These are phyloP conservation scores for Boletus rex-veris DNA, from an alignment of 768 basidiomycete genomes.

Conservation along the genomic window DNA sequence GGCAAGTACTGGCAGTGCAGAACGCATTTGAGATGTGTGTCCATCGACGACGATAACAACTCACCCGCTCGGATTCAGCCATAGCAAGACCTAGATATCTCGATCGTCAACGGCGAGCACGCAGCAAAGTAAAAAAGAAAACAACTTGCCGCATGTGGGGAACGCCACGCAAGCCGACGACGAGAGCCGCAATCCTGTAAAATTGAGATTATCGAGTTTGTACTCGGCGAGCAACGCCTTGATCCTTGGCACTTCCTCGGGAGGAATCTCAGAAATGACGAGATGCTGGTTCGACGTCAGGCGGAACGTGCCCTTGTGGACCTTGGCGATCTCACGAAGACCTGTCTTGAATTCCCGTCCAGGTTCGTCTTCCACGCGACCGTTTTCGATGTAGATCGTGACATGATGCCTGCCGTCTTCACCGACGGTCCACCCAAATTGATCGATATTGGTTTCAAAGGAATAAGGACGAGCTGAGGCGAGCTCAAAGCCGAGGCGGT, in stretches of 20 bases:
- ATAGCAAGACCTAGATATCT: conserved; percentile 55
- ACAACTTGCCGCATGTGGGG: conserved; percentile 75
- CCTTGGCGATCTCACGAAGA: conserved; percentile 85
- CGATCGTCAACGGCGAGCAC: neutral
- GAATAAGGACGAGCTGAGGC: conserved; percentile 69
- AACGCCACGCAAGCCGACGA: conserved; percentile 97
- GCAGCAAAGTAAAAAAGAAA: too few relatives aligned
- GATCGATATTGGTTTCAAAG: conserved; percentile 89
- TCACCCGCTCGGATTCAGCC: conserved; percentile 71
- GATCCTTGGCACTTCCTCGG: conserved; percentile 71
- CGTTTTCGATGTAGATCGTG: conserved; percentile 95
- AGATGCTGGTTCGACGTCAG: conserved; percentile 95
- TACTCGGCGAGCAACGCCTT: conserved; percentile 78
- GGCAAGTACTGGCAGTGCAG: conserved; percentile 35
- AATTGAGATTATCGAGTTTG: conserved; percentile 83
- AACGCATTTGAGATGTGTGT: conserved; percentile 37
- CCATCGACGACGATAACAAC: conserved; percentile 16
- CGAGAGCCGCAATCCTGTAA: conserved; percentile 76
- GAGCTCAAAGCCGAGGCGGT: conserved; percentile 76
- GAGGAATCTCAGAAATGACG: conserved; percentile 76
- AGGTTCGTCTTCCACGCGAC: conserved; percentile 93
- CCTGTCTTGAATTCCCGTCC: conserved; percentile 90
- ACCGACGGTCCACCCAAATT: conserved; percentile 90
- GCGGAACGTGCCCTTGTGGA: conserved; percentile 92
- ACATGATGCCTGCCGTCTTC: conserved; percentile 89